Percentiles rank a stretch among this genome's conserved stretches.
Conservation (phyloP, 1,284 basidiomycete genomes). For the Quambalaria eucalypti region DNA sequence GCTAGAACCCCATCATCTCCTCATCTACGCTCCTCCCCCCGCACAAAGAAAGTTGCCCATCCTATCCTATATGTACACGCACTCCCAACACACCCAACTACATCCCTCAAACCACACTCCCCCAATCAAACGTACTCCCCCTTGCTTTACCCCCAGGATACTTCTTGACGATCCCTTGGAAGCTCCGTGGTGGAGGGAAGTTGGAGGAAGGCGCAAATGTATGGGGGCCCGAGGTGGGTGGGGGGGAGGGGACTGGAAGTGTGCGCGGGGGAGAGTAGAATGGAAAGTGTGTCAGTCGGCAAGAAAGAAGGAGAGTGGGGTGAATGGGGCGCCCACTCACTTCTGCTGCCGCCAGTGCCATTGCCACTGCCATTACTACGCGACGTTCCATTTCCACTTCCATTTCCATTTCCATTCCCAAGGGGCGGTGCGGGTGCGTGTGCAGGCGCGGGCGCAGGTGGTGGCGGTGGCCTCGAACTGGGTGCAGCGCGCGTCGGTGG, state of each 20-base stretch:
- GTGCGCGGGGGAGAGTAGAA: neutral
- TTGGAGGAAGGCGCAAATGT: neutral
- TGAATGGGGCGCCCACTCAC: neutral
- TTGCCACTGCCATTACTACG: neutral
- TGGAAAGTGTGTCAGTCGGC: no score
- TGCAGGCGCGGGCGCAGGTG: neutral
- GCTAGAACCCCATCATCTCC: no score
- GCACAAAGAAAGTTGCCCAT: no score
- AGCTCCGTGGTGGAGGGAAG: neutral
- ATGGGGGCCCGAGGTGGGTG: neutral
- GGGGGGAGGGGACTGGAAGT: neutral
- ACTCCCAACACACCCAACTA: no score
- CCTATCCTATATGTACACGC: no score
- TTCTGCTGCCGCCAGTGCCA: neutral
- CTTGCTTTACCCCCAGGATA: neutral
- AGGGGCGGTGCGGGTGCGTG: neutral
- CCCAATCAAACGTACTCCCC: neutral
- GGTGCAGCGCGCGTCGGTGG: neutral
- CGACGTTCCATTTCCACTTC: neutral
- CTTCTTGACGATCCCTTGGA: neutral
- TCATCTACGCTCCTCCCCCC: no score
- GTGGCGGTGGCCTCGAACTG: neutral
- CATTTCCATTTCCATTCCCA: no score
- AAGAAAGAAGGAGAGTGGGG: no score
- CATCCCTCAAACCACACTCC: neutral